Percentiles rank a stretch among this genome's conserved stretches.
These are phyloP conservation scores for Drosera capensis DNA, from an alignment of 148 eudicot genomes.

Conservation along the genomic window DNA sequence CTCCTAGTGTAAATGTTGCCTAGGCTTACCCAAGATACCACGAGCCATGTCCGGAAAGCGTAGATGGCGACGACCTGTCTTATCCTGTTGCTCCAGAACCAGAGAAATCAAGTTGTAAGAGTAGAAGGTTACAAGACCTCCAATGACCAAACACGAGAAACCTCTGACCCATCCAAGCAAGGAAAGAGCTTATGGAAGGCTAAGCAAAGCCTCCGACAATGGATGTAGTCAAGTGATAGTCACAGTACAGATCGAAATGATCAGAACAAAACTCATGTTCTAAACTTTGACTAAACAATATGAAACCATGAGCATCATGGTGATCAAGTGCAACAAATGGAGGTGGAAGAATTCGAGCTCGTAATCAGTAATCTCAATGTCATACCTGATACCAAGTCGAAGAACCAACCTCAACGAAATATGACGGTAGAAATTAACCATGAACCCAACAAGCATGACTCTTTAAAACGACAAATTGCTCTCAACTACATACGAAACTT, in stretches of 20 bases:
- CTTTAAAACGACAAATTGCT: no score
- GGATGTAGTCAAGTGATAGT: slow-evolving; percentile 84
- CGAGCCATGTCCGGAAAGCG: slow-evolving; percentile 84
- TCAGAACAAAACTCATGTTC: background rate
- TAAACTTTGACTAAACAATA: no score
- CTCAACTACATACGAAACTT: no score
- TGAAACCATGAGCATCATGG: no score
- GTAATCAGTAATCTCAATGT: no score
- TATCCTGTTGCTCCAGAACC: slow-evolving; percentile 69
- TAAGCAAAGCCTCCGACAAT: slow-evolving; percentile 71
- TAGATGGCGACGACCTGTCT: slow-evolving; percentile 54
- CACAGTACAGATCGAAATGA: slow-evolving; percentile 29
- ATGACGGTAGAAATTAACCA: no score
- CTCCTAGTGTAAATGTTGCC: background rate
- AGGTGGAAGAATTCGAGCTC: no score
- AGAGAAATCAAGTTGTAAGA: slow-evolving; percentile 62
- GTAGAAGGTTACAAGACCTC: slow-evolving; percentile 65
- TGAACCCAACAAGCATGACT: no score
- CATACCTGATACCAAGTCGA: no score
- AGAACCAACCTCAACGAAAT: no score
- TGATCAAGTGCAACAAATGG: no score
- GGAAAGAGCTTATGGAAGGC: slow-evolving; percentile 62
- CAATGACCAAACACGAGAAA: slow-evolving; percentile 23
- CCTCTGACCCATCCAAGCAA: slow-evolving; percentile 67
- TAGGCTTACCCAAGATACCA: slow-evolving; percentile 58